Base-by-base conservation (phyloP, 1,284 basidiomycete species). In the Boletellus dicymbophilus region DNA sequence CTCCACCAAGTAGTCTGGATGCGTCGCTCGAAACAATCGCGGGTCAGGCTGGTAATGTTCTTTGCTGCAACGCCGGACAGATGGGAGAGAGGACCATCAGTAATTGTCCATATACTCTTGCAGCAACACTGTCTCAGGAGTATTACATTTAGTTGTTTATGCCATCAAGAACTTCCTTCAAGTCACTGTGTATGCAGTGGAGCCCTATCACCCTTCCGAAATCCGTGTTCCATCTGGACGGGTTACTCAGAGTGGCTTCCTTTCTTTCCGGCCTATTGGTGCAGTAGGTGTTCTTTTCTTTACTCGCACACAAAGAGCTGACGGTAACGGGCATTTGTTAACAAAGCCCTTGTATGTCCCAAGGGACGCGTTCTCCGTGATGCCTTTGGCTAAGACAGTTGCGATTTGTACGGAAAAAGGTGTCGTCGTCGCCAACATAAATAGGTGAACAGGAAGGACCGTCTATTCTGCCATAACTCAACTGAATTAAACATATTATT, bases 331-430 rank as follows among this genome's bases (percentile, higher is more conserved):
- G 44, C 48, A 21, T 51, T 41, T 21, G 41, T 51, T 13, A 52
- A 37, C 2, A 43, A n/a, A 91, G 87, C 69, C 81, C 1, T 76
- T 84, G 13, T 84, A 81, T 56, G 76, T 90, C 39, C 85, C 88
- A 0, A 84, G 81, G 58, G 85, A 89, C 49, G 79, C 80, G 0
- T 76, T 78, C 51, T 76, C 82, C 46, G 70, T 89, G 28, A 79
- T 75, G 3, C 70, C 81, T 18, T 63, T 92, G 42, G 68, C 71
- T 8, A 85, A 82, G 63, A 84, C 76, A 1, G 72, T 90, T 10
- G 84, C 81, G 0, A 75, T 92, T 20, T 81, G 81, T 53, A 81
- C 82, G 1, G 78, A 79, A 26, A 79, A 80, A 37, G 79, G 82
- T 8, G 76, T 91, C 34, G 74, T 82, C 7, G 80, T 90, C 37